Evolutionary conservation across 306 rosid species (phyloP), one percentile per base, ranked within the genome.

Genomic region (Vachellia collinsii): DNA sequence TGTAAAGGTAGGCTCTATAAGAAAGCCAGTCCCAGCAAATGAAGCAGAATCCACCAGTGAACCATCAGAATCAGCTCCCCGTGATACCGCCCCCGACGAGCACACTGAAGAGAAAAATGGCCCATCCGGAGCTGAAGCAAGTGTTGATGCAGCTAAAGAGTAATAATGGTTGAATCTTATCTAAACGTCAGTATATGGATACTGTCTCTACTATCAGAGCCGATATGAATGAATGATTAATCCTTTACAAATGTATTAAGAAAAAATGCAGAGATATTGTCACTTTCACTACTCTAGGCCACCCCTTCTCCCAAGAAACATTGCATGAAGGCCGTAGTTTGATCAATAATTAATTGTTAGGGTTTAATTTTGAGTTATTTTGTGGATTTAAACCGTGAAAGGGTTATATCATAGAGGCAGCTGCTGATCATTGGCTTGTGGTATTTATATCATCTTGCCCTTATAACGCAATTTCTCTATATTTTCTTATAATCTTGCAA

Each of bases 1-100:
- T 81, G 91, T 79, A 2, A 93, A 89, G 92, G 98, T 93, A 38
- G 99, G 99, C 56, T 43, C 75, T 6, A 46, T 70, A 22, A 83
- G 81, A 87, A 81, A 75, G 75, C 4, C 83, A 0, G 82, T 78
- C 58, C 80, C 90, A 9, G 94, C 54, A 43, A 81, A 87, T 14
- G 90, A 89, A 58, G 89, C 83, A 20, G 85, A 88, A 70, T 39
- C 90, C 67, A 68, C 72, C 0, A 82, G 90, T 19, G 89, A 89
- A 63, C 77, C 94, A 9, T 61, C 91, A 7, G 85, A 82, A 79
- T 76, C 90, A 4, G 77, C 79, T 46, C 72, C 80, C 8, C 77
- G 13, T 9, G 85, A 83, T 38, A 86, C 43, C 0, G 83, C 65
- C 6, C 0, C 64, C 3, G 14, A 17, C 65, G 83, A 61, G 67